These are phyloP conservation scores for Hyaloscypha hepaticicola DNA, from an alignment of 495 filamentous ascomycete species.

Conservation along the genomic window DNA sequence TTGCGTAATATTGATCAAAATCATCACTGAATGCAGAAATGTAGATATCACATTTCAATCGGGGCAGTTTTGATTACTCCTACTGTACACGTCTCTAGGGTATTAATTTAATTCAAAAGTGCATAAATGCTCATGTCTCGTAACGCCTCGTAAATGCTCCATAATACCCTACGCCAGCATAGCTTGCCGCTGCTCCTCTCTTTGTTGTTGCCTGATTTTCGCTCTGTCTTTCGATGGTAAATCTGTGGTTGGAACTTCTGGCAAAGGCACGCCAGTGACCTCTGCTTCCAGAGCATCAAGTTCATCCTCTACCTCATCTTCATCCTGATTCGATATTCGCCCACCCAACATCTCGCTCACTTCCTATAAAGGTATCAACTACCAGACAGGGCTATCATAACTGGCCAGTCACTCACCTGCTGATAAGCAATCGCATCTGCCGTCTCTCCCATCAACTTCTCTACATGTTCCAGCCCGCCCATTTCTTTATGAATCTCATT, in stretches of 20 bases:
- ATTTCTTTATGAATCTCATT: slow-evolving; percentile 92
- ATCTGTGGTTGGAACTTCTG: slow-evolving; percentile 48
- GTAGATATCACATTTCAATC: neutral
- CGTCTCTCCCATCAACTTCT: slow-evolving; percentile 89
- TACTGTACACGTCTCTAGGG: neutral
- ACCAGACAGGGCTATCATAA: neutral
- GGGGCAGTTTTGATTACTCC: neutral
- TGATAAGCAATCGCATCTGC: slow-evolving; percentile 89
- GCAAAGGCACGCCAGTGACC: slow-evolving; percentile 42
- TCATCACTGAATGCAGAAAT: neutral
- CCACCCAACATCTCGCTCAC: slow-evolving; percentile 87
- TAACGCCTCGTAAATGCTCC: slow-evolving; percentile 25
- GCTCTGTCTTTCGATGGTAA: slow-evolving; percentile 42
- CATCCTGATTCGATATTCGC: slow-evolving; percentile 84
- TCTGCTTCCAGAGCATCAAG: slow-evolving; percentile 76
- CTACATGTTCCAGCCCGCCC: slow-evolving; percentile 89
- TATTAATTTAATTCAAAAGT: slow-evolving; percentile 2
- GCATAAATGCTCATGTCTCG: slow-evolving; percentile 14
- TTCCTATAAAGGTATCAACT: slow-evolving; percentile 52
- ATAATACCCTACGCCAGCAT: slow-evolving; percentile 43
- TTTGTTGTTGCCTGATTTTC: slow-evolving; percentile 36
- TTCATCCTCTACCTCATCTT: slow-evolving; percentile 97
- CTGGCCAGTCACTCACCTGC: slow-evolving; percentile 55
- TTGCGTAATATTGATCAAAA: neutral
- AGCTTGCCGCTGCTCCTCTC: slow-evolving; percentile 37